phyloP scores from a whole-genome alignment of 2,329 filamentous ascomycete species.

The Daldinia eschscholtzii region DNA sequence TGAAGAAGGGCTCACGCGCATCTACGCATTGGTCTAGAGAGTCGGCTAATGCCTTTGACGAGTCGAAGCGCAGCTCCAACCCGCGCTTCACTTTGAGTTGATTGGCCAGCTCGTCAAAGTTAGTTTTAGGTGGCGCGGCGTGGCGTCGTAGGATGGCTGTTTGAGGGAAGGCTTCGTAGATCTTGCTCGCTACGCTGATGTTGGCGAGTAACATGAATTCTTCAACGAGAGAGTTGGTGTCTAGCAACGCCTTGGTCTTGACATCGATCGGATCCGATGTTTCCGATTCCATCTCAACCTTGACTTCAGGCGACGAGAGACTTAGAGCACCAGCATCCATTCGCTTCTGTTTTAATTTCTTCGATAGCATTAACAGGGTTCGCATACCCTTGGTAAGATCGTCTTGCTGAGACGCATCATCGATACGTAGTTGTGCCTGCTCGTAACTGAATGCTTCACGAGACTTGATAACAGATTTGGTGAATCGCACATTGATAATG shows the following conservation, averaged over 20 bases:
- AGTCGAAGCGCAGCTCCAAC: slow-evolving; percentile 84
- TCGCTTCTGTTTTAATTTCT: slow-evolving; percentile 92
- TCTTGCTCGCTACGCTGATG: slow-evolving; percentile 90
- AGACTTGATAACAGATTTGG: slow-evolving; percentile 97
- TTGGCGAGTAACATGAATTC: slow-evolving; percentile 99
- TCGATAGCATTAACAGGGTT: slow-evolving; percentile 86
- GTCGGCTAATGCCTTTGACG: slow-evolving; percentile 92
- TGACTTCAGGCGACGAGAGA: slow-evolving; percentile 96
- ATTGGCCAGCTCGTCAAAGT: slow-evolving; percentile 93
- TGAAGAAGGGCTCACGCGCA: slow-evolving; percentile 90
- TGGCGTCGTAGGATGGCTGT: slow-evolving; percentile 94
- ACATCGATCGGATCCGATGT: slow-evolving; percentile 96
- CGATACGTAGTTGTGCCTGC: slow-evolving; percentile 92
- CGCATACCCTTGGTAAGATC: slow-evolving; percentile 92
- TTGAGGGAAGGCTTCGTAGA: slow-evolving; percentile 92
- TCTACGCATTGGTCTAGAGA: slow-evolving; percentile 90
- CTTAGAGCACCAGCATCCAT: slow-evolving; percentile 96
- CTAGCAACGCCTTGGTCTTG: slow-evolving; percentile 92
- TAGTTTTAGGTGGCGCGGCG: slow-evolving; percentile 90
- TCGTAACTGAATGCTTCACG: slow-evolving; percentile 98
- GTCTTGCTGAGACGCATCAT: slow-evolving; percentile 87
- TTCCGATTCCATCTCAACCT: slow-evolving; percentile 94
- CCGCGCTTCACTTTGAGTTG: slow-evolving; percentile 90
- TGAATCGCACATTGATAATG: slow-evolving; percentile 87
- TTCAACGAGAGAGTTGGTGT: slow-evolving; percentile 97